These are phyloP conservation scores for Thermochaetoides thermophila DNA, from an alignment of 495 filamentous ascomycete species.

Conservation along the genomic window DNA sequence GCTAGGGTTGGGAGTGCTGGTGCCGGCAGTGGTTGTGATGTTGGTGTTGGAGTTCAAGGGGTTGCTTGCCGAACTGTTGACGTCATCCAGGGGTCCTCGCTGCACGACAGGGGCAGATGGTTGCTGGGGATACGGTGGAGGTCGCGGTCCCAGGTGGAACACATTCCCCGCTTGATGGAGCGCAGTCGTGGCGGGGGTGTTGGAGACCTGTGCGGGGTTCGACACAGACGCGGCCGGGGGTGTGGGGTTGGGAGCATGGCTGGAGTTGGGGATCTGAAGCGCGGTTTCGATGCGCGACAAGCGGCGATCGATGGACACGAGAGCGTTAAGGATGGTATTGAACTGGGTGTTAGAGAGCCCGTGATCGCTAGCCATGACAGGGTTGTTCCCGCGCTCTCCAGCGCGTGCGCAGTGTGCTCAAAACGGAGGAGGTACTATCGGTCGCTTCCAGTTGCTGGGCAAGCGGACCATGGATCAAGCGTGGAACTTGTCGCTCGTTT, in stretches of 20 bases:
- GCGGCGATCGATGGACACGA: slow-evolving; percentile 22
- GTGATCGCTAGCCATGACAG: no score
- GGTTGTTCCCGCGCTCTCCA: no score
- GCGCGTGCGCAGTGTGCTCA: no score
- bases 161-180: no score
- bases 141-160: no score
- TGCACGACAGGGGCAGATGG: background rate
- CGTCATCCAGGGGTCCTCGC: background rate
- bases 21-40: slow-evolving; percentile 1
- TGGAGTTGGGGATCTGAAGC: slow-evolving; percentile 7
- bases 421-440: no score
- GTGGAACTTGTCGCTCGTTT: no score
- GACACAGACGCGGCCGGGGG: background rate
- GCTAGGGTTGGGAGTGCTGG: slow-evolving; percentile 5
- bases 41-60: background rate
- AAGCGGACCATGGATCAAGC: no score
- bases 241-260: background rate
- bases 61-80: background rate
- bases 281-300: slow-evolving; percentile 18
- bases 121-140: no score
- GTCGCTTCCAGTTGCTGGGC: no score
- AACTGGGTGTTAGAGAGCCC: slow-evolving; percentile 12
- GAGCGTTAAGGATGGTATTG: slow-evolving; percentile 14
- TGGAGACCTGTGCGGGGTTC: background rate
- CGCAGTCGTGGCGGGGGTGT: no score